These are phyloP conservation scores for Wallacemonas sp. DNA, from an alignment of 208 protist species.

Conservation along the genomic window DNA sequence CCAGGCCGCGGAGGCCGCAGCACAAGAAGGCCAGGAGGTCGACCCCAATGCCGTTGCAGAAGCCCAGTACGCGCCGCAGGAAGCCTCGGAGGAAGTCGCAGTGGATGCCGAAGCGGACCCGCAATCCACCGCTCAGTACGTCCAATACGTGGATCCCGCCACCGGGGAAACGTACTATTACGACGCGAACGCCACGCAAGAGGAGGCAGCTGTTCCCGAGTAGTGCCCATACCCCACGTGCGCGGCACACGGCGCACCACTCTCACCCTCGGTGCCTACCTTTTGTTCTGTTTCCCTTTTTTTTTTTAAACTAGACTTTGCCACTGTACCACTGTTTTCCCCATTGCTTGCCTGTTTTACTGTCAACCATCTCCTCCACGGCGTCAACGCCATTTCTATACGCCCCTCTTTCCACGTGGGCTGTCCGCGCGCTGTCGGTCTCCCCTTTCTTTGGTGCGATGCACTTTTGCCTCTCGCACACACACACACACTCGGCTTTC, in stretches of 20 bases:
- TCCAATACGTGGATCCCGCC: conserved; percentile 37
- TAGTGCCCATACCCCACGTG: too few relatives aligned
- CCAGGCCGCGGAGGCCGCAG: neutral
- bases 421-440: too few relatives aligned
- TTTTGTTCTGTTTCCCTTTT: conserved; percentile 18
- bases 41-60: neutral
- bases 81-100: neutral
- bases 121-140: neutral
- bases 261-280: too few relatives aligned
- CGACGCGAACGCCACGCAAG: conserved; percentile 19
- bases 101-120: neutral
- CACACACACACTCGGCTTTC: too few relatives aligned
- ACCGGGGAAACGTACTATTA: conserved; percentile 34
- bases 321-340: conserved; percentile 21
- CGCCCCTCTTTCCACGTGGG: too few relatives aligned
- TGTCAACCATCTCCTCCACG: conserved; percentile 7
- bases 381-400: neutral
- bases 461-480: too few relatives aligned
- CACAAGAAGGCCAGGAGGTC: neutral
- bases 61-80: neutral
- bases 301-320: conserved; percentile 10
- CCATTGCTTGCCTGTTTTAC: conserved; percentile 28
- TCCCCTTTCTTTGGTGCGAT: too few relatives aligned
- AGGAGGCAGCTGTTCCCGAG: too few relatives aligned
- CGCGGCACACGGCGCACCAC: too few relatives aligned